Evolutionary conservation across 2,329 filamentous ascomycete genomes (phyloP), one percentile per base, ranked within the genome.

Genomic region (Periconia digitata): DNA sequence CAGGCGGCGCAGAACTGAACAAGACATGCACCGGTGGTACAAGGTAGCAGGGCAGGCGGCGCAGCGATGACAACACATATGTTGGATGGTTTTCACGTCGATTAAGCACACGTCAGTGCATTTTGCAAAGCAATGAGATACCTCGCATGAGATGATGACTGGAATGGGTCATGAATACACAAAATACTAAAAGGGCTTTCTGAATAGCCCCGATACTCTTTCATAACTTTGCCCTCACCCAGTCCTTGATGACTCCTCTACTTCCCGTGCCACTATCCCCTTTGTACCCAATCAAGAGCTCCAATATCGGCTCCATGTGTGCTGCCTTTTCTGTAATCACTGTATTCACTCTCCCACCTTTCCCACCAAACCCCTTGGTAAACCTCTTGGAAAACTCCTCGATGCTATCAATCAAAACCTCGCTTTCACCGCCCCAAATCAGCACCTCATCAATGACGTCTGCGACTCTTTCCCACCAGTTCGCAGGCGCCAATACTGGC

Each of bases 361-460:
- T 56, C 2, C 52, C 50, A 2, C 65, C 59, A 52, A 70, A 70
- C 5, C 72, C 72, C 24, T 71, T 66, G 54, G 74, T 72, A 21
- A 84, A 70, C 47, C 74, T 79, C 40, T 67, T 62, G 18, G 71
- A 72, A 53, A 84, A 77, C 17, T 76, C 73, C 41, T 74, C 59
- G 42, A 86, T 83, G 13, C 77, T 73, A 54, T 84, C 82, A 27
- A 82, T 66, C 21, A 85, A 52, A 13, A 84, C 70, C 67, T 86
- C 83, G 41, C 79, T 75, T 1, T 71, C 76, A 0, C 83, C 84
- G 1, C 72, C 79, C 53, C 78, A 76, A 5, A 85, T 71, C 20
- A 84, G 58, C 1, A 84, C 69, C 36, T 77, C 72, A 17, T 73
- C 67, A 3, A 81, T 65, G 2, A 71, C 51, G 27, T 64, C 73